Percentiles rank a stretch among this genome's conserved stretches.
phyloP scores from a whole-genome alignment of 2,329 filamentous ascomycete species.

The Phyllosticta capitalensis region DNA sequence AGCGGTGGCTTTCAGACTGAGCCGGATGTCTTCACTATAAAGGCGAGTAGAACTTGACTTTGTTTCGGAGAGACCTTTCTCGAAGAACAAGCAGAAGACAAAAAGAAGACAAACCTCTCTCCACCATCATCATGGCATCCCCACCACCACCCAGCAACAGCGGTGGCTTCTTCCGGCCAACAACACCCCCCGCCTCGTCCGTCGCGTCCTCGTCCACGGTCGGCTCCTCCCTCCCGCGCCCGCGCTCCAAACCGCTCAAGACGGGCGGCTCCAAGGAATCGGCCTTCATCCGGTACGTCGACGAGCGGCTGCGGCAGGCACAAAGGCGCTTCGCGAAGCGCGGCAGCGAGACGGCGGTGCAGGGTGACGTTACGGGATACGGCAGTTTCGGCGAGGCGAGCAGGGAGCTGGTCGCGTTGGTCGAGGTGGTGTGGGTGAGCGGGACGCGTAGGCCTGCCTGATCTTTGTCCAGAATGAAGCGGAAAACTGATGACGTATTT shows the following conservation, averaged over 20 bases:
- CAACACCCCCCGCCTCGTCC: slow-evolving; percentile 37
- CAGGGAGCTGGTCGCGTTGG: slow-evolving; percentile 60
- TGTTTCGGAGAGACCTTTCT: no score
- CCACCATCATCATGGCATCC: background rate
- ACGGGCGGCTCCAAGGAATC: slow-evolving; percentile 51
- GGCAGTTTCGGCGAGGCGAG: slow-evolving; percentile 59
- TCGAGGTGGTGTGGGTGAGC: slow-evolving; percentile 78
- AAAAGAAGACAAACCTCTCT: background rate
- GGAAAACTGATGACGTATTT: slow-evolving; percentile 4
- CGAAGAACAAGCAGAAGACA: background rate
- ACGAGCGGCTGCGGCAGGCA: slow-evolving; percentile 42
- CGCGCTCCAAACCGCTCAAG: slow-evolving; percentile 43
- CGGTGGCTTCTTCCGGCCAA: slow-evolving; percentile 9
- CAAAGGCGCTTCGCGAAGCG: slow-evolving; percentile 46
- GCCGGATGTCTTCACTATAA: no score
- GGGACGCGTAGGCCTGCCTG: slow-evolving; percentile 63
- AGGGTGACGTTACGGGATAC: slow-evolving; percentile 41
- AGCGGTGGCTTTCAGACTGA: no score
- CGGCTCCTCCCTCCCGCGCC: slow-evolving; percentile 39
- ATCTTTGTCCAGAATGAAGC: no score
- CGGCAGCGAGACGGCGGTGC: slow-evolving; percentile 12
- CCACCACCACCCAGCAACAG: background rate
- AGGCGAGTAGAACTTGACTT: no score
- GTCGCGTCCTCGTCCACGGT: slow-evolving; percentile 32
- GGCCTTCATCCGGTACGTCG: slow-evolving; percentile 48